Conservation (phyloP, 257 asterid species). For the Pogostemon cablin region DNA sequence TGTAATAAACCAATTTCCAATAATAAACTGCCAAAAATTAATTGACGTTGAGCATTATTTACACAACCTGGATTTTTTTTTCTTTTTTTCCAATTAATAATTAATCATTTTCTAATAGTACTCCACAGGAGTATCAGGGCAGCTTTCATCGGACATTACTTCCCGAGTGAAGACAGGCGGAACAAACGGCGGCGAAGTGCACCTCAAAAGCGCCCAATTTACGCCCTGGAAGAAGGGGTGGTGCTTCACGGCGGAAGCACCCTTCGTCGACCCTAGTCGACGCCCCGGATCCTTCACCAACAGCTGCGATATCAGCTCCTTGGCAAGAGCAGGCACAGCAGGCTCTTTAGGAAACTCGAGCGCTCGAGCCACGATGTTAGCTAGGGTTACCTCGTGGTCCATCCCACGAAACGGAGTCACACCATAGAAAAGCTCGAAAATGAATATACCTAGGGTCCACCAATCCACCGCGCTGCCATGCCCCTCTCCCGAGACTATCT, state of each 20-base stretch:
- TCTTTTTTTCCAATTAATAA: too few species aligned
- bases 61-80: constrained; percentile 23
- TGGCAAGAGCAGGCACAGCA: constrained; percentile 33
- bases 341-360: constrained; percentile 53
- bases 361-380: constrained; percentile 66
- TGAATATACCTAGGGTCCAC: constrained; percentile 82
- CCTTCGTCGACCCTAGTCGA: constrained; percentile 64
- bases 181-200: constrained; percentile 41
- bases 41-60: constrained; percentile 25
- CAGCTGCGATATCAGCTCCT: constrained; percentile 61
- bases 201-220: constrained; percentile 71
- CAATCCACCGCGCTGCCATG: constrained; percentile 90
- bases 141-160: constrained; percentile 37
- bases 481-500: constrained; percentile 81
- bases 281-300: constrained; percentile 65
- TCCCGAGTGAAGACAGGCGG: constrained; percentile 41
- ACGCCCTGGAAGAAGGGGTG: constrained; percentile 72
- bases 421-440: constrained; percentile 65
- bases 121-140: constrained; percentile 44
- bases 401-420: constrained; percentile 67
- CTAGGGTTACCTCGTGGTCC: constrained; percentile 71
- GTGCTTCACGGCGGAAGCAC: constrained; percentile 69
- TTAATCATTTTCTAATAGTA: constrained; percentile 34
- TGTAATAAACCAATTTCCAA: background rate
- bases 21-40: background rate